Evolutionary conservation across 129 eudicot genomes (phyloP).

Genomic region (Lonicera japonica): DNA sequence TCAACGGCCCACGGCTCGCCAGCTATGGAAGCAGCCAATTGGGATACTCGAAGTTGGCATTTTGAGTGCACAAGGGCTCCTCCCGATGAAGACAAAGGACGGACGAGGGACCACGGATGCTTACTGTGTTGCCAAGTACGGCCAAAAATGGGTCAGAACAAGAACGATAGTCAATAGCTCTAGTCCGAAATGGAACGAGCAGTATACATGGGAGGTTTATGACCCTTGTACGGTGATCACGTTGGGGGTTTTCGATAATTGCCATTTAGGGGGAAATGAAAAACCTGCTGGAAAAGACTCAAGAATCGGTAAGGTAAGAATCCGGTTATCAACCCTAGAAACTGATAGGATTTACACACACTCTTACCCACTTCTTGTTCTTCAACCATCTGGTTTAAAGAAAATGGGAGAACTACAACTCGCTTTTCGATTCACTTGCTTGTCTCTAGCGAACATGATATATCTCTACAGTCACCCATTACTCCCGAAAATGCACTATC

Average conservation of each 20-base stretch:
- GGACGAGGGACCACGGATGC: conserved; percentile 74
- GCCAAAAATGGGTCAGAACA: conserved; percentile 95
- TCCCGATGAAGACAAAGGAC: conserved; percentile 69
- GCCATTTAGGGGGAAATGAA: conserved; percentile 63
- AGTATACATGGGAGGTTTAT: conserved; percentile 93
- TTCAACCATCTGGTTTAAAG: conserved; percentile 77
- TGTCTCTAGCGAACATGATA: conserved; percentile 70
- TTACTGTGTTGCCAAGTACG: conserved; percentile 89
- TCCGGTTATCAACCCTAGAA: conserved; percentile 78
- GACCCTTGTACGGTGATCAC: conserved; percentile 92
- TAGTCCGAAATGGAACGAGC: conserved; percentile 94
- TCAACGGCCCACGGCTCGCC: conserved; percentile 81
- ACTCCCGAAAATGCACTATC: conserved; percentile 65
- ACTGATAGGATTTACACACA: conserved; percentile 79
- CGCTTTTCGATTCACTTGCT: conserved; percentile 85
- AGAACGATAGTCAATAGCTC: conserved; percentile 74
- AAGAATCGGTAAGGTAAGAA: conserved; percentile 84
- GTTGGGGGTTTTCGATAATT: conserved; percentile 76
- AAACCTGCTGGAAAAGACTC: conserved; percentile 46
- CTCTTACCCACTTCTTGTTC: conserved; percentile 79
- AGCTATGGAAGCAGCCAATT: conserved; percentile 82
- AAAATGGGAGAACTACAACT: conserved; percentile 89
- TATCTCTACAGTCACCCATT: conserved; percentile 72
- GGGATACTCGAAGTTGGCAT: conserved; percentile 88
- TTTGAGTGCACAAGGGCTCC: conserved; percentile 78